phyloP scores from a whole-genome alignment of 2,329 filamentous ascomycete species.

The Penicillium polonicum region DNA sequence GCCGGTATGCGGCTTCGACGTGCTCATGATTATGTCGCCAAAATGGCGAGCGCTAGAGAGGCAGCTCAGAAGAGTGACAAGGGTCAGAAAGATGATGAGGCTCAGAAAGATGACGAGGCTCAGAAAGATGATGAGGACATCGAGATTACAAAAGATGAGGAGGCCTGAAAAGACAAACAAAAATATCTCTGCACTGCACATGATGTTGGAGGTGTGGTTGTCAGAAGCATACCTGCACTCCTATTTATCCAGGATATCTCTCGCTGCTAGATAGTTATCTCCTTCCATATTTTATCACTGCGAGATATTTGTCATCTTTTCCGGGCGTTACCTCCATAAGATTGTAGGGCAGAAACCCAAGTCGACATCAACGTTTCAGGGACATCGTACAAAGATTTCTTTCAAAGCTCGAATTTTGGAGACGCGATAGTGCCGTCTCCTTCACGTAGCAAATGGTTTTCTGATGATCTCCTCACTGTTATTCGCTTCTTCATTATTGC shows the following conservation, averaged over 20 bases:
- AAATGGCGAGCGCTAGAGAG: background rate
- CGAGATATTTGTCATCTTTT: background rate
- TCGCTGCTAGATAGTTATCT: background rate
- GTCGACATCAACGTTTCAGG: too few species aligned
- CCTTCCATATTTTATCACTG: background rate
- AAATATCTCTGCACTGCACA: background rate
- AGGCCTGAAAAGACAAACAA: background rate
- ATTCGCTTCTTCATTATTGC: background rate
- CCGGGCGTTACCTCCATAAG: accelerated
- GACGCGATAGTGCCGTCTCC: background rate
- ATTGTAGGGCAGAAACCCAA: background rate
- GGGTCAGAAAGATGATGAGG: too few species aligned
- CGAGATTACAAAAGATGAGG: background rate
- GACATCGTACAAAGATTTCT: too few species aligned
- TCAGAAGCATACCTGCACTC: background rate
- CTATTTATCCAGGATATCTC: background rate
- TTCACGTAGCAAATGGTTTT: background rate
- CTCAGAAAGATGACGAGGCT: background rate
- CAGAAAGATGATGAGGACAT: background rate
- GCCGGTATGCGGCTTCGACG: background rate
- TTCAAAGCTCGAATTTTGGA: background rate
- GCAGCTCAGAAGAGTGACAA: background rate
- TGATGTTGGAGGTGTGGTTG: background rate
- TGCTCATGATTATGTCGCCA: background rate
- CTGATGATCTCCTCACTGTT: background rate